Conservation (phyloP, 192 early-diverging fungal genomes). For the Backusella mclennaniae region DNA sequence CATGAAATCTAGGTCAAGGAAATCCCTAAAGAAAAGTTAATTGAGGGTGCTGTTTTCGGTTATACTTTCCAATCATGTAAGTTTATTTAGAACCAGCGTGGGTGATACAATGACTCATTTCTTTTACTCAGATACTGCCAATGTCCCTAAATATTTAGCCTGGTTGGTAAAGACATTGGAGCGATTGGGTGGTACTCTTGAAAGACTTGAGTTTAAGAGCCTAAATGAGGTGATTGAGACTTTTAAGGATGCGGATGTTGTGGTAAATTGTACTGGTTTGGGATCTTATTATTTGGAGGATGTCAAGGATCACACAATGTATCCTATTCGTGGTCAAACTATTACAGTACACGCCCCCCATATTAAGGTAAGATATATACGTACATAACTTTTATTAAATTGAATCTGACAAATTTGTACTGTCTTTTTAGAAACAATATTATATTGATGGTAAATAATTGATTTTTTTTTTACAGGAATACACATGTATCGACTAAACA, state of each 20-base stretch:
- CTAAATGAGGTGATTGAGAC: constrained; percentile 45
- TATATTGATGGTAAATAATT: not conserved
- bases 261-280: constrained; percentile 85
- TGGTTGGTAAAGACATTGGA: constrained; percentile 62
- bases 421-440: constrained; percentile 5
- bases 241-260: constrained; percentile 37
- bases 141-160: constrained; percentile 65
- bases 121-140: constrained; percentile 48
- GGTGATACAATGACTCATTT: not conserved
- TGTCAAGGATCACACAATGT: constrained; percentile 67
- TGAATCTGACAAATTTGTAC: not conserved
- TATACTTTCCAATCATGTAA: constrained; percentile 33
- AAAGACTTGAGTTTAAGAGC: constrained; percentile 40
- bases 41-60: constrained; percentile 7
- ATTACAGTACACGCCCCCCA: constrained; percentile 73
- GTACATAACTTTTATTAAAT: not conserved
- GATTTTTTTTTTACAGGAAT: not conserved
- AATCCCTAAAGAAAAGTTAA: constrained; percentile 26
- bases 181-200: constrained; percentile 52
- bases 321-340: constrained; percentile 80
- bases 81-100: not conserved
- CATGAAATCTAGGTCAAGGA: not conserved
- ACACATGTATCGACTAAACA: not conserved
- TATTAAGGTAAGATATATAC: constrained; percentile 56
- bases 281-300: constrained; percentile 68